Base-by-base conservation (phyloP, 1,139 yeast genomes). In the Protomyces gravidus region DNA sequence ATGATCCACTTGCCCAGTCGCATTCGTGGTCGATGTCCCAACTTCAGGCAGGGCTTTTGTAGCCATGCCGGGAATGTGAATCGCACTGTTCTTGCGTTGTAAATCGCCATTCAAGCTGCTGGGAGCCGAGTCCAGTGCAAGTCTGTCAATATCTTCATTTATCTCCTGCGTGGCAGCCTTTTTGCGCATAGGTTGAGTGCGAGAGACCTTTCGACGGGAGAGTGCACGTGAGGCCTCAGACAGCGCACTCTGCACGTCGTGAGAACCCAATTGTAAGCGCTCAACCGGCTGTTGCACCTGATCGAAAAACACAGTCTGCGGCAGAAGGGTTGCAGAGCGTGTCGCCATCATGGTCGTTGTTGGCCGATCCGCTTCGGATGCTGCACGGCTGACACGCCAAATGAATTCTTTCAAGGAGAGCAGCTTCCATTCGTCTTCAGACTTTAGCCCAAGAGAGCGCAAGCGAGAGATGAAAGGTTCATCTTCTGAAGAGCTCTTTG, bases 401-500 rank as follows among this genome's bases (percentile, higher is more conserved):
- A 89, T 79, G 66, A 89, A 87, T 48, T 84, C 84, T 61, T 90
- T 76, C 56, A 89, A 68, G 7, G 80, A 80, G 39, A 83, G 82
- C 5, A 92, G 74, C 71, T 90, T 92, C 97, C 97, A 90, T 23
- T 88, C 68, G 56, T 89, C 95, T 13, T 76, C 78, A 17, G 82
- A 86, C 19, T 77, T 78, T 51, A 90, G 73, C 0, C 97, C 97
- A 17, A 86, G 76, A 1, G 84, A 77, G 58, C 81, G 80, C 55
- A 92, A 73, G 63, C 84, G 81, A 36, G 80, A 80, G 21, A 89
- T 73, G 89, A 95, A 89, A 47, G 80, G 80, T 64, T 81, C 80
- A 70, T 92, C 98, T 61, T 64, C 66, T 19, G 57, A 59, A 3
- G 63, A 58, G 39, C 45, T 59, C n/a, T 23, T 25, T 4, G 27